Percentiles rank a stretch among this genome's conserved stretches.
These are phyloP conservation scores for Saitozyma sp. DNA, from an alignment of 768 basidiomycete species.

Conservation along the genomic window DNA sequence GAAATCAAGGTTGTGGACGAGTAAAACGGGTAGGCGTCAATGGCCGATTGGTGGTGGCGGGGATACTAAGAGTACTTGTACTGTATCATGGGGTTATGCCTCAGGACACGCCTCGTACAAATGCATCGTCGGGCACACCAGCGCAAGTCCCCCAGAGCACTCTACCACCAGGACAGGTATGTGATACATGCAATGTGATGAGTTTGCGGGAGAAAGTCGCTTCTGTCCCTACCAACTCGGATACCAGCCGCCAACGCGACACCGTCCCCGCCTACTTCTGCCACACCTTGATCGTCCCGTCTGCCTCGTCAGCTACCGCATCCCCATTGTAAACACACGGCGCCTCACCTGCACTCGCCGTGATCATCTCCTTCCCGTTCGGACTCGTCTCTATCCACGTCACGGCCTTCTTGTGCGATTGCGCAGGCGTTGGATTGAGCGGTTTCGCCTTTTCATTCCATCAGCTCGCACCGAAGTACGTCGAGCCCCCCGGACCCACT, in stretches of 20 bases:
- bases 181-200: too few species aligned
- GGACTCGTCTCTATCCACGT: constrained; percentile 91
- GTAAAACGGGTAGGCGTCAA: too few species aligned
- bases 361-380: constrained; percentile 78
- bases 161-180: too few species aligned
- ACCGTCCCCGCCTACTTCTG: constrained; percentile 1
- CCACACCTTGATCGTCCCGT: constrained; percentile 92
- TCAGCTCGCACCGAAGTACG: constrained; percentile 1
- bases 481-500: too few species aligned
- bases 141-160: too few species aligned
- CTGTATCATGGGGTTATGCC: too few species aligned
- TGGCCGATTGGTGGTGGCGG: too few species aligned
- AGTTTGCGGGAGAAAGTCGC: too few species aligned
- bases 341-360: constrained; percentile 66
- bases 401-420: constrained; percentile 77
- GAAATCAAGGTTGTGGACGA: too few species aligned
- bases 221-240: neutral
- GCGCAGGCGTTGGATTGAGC: constrained; percentile 56
- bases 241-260: neutral
- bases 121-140: too few species aligned
- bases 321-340: neutral
- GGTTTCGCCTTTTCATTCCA: constrained; percentile 63
- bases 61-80: too few species aligned
- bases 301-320: constrained; percentile 43
- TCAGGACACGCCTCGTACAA: too few species aligned